Percentiles rank a stretch among this genome's conserved stretches.
Conservation (phyloP, 805 yeast species). For the Yarrowia phangngaensis region DNA sequence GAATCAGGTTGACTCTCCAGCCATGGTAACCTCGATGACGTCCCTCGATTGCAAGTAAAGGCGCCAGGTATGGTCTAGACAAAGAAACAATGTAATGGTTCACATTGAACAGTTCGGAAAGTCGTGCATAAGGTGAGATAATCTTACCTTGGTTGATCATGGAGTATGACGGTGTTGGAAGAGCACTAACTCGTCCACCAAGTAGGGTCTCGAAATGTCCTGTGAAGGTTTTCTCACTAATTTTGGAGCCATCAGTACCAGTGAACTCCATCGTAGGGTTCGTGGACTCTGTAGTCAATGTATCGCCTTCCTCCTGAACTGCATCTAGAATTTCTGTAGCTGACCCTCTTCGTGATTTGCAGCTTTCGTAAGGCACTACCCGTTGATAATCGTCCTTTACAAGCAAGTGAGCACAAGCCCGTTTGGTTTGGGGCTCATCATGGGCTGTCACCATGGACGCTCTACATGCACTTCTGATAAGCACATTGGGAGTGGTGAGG, state of each 20-base stretch:
- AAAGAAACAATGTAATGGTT: conserved; percentile 87
- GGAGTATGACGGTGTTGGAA: conserved; percentile 42
- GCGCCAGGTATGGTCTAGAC: conserved; percentile 92
- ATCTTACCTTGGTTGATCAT: conserved; percentile 42
- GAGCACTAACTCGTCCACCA: background rate
- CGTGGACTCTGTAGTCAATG: background rate
- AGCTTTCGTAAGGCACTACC: conserved; percentile 35
- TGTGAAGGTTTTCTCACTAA: background rate
- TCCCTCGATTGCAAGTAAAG: conserved; percentile 76
- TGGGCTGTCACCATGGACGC: conserved; percentile 66
- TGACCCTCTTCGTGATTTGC: conserved; percentile 35
- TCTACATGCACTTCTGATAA: conserved; percentile 83
- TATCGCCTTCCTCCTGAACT: conserved; percentile 9
- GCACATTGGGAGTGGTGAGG: conserved; percentile 87
- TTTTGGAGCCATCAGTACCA: background rate
- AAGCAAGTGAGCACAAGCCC: conserved; percentile 46
- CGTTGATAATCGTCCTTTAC: conserved; percentile 54
- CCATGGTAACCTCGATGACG: conserved; percentile 53
- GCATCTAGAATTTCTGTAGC: conserved; percentile 24
- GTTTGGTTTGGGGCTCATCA: conserved; percentile 42
- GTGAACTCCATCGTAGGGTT: background rate
- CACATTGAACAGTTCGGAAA: conserved; percentile 90
- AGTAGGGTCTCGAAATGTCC: conserved; percentile 3
- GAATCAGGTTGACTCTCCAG: conserved; percentile 46
- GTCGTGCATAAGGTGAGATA: conserved; percentile 75